phyloP scores from a whole-genome alignment of 2,329 filamentous ascomycete species.

The Chalara sp. region DNA sequence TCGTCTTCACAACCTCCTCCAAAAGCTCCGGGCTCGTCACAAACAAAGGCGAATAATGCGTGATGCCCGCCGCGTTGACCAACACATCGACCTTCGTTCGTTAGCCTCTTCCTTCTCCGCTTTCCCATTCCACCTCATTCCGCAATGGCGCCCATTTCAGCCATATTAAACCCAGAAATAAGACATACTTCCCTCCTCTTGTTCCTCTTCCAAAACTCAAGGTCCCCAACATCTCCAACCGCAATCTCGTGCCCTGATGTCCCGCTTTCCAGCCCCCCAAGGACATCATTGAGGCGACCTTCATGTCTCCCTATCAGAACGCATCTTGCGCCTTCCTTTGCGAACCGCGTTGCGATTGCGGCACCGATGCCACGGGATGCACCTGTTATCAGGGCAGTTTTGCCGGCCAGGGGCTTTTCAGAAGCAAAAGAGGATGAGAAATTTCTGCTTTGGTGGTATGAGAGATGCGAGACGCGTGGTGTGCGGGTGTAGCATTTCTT shows the following conservation, averaged over 20 bases:
- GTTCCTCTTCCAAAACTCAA: constrained; percentile 20
- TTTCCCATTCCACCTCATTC: background rate
- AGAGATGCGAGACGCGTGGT: background rate
- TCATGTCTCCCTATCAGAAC: constrained; percentile 55
- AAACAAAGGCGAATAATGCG: constrained; percentile 58
- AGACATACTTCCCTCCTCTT: constrained; percentile 16
- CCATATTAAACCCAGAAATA: background rate
- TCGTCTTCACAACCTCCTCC: constrained; percentile 56
- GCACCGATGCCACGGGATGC: constrained; percentile 65
- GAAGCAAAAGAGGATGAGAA: too few relatives aligned
- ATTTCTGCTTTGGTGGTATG: too few relatives aligned
- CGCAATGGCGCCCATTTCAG: background rate
- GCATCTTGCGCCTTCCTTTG: constrained; percentile 24
- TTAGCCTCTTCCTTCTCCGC: background rate
- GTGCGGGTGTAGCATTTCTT: too few relatives aligned
- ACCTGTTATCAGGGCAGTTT: constrained; percentile 67
- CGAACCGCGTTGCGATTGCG: constrained; percentile 61
- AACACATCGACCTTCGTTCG: constrained; percentile 47
- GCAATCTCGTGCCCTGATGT: background rate
- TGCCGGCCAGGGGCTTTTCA: constrained; percentile 48
- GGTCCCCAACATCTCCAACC: constrained; percentile 23
- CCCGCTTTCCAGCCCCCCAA: background rate
- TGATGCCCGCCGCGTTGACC: constrained; percentile 73
- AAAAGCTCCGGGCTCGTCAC: constrained; percentile 44
- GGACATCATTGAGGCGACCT: constrained; percentile 61